Percentiles rank a stretch among this genome's conserved stretches.
These are phyloP conservation scores for Coemansia aciculifera DNA, from an alignment of 192 early-diverging fungal genomes.

Conservation along the genomic window DNA sequence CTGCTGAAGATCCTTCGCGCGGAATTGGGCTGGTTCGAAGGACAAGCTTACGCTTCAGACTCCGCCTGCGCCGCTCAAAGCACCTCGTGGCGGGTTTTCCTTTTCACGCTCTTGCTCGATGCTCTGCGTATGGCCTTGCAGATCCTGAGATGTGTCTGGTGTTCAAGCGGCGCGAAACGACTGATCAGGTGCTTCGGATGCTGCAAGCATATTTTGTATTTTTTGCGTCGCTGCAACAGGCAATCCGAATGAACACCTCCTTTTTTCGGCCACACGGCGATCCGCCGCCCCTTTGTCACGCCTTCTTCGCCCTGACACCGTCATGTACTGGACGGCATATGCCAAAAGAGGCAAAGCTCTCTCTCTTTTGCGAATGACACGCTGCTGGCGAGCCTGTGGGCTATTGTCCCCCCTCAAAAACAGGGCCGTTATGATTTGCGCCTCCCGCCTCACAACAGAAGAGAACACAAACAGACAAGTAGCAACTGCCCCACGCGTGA, in stretches of 20 bases:
- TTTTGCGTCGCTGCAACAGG: conserved; percentile 1
- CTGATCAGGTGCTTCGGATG: conserved; percentile 1
- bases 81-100: background rate
- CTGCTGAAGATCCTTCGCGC: background rate
- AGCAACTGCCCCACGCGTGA: background rate
- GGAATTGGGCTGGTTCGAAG: background rate
- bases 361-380: conserved; percentile 6
- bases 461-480: background rate
- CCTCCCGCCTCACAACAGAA: background rate
- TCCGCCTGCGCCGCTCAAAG: conserved; percentile 1
- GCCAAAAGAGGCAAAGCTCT: background rate
- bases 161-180: background rate
- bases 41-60: background rate
- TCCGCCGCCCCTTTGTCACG: conserved; percentile 6
- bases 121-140: background rate
- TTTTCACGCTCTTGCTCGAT: background rate
- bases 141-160: conserved; percentile 11
- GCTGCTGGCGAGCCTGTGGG: background rate
- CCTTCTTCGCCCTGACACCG: background rate
- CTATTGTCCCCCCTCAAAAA: background rate
- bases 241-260: conserved; percentile 7
- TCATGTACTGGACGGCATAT: background rate
- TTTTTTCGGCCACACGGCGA: background rate
- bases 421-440: conserved; percentile 6
- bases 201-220: background rate